Percentiles rank a stretch among this genome's conserved stretches.
Conservation (phyloP, 305 asterid genomes). For the Fraxinus platypoda region DNA sequence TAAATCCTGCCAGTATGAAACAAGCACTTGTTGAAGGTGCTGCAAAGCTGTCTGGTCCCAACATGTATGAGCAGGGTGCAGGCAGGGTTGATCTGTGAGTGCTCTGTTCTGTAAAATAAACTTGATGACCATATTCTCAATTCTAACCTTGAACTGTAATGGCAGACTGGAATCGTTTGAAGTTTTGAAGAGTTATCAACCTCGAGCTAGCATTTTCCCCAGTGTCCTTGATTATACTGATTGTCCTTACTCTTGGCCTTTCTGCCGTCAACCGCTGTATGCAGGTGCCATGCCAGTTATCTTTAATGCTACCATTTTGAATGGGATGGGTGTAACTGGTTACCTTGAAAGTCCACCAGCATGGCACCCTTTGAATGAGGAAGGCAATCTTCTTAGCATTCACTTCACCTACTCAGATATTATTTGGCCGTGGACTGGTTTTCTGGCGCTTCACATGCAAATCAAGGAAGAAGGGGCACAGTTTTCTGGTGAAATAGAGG, state of each 20-base stretch:
- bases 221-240: constrained; percentile 78
- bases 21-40: constrained; percentile 98
- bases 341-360: constrained; percentile 76
- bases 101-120: constrained; percentile 28
- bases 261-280: constrained; percentile 93
- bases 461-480: constrained; percentile 87
- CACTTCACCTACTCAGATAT: constrained; percentile 85
- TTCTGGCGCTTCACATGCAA: constrained; percentile 91
- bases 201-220: constrained; percentile 98
- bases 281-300: constrained; percentile 99
- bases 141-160: constrained; percentile 32
- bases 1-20: constrained; percentile 96
- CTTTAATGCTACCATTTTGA: constrained; percentile 84
- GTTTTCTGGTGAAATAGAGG: constrained; percentile 90
- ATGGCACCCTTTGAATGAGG: constrained; percentile 83
- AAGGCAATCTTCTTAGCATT: constrained; percentile 85
- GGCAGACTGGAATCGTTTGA: constrained; percentile 83
- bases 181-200: constrained; percentile 81
- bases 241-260: constrained; percentile 99
- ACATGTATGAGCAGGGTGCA: constrained; percentile 99
- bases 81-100: constrained; percentile 99
- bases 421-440: constrained; percentile 99
- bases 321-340: constrained; percentile 94
- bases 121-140: constrained; percentile 22
- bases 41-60: constrained; percentile 89